These are phyloP conservation scores for Calocera viscosa DNA, from an alignment of 768 basidiomycete genomes.

Conservation along the genomic window DNA sequence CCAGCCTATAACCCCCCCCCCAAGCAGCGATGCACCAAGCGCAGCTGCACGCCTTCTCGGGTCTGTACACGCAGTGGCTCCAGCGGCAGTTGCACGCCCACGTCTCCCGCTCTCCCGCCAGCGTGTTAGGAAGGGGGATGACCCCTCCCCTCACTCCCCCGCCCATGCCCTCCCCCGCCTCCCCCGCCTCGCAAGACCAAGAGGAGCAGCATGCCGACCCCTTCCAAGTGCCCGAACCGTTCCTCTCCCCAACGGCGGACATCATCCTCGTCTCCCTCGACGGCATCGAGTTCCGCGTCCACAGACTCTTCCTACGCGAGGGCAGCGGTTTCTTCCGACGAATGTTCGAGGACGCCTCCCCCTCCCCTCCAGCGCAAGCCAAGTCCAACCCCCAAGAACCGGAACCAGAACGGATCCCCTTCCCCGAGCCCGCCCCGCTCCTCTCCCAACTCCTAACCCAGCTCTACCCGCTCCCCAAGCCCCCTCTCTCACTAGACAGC, in stretches of 20 bases:
- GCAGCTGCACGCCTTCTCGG: constrained; percentile 6
- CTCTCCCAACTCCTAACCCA: not conserved
- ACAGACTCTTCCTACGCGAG: not conserved
- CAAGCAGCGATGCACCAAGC: constrained; percentile 1
- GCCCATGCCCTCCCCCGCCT: not conserved
- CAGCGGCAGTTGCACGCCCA: not conserved
- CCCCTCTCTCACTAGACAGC: not conserved
- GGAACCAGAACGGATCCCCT: not conserved
- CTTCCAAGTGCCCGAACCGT: not conserved
- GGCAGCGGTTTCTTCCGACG: not conserved
- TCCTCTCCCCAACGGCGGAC: not conserved
- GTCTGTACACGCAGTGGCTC: not conserved
- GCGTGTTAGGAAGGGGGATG: not conserved
- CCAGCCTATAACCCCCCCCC: not conserved
- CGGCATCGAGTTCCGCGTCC: not conserved
- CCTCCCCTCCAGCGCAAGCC: not conserved
- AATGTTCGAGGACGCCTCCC: constrained; percentile 1
- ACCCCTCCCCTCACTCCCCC: not conserved
- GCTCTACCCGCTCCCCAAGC: not conserved
- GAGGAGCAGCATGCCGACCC: not conserved
- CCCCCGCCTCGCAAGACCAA: not conserved
- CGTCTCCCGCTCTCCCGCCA: not conserved
- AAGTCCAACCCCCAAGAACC: not conserved
- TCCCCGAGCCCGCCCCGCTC: not conserved
- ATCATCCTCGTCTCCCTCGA: not conserved